phyloP scores from a whole-genome alignment of 2,329 filamentous ascomycete genomes.

The Cytospora piceicola region DNA sequence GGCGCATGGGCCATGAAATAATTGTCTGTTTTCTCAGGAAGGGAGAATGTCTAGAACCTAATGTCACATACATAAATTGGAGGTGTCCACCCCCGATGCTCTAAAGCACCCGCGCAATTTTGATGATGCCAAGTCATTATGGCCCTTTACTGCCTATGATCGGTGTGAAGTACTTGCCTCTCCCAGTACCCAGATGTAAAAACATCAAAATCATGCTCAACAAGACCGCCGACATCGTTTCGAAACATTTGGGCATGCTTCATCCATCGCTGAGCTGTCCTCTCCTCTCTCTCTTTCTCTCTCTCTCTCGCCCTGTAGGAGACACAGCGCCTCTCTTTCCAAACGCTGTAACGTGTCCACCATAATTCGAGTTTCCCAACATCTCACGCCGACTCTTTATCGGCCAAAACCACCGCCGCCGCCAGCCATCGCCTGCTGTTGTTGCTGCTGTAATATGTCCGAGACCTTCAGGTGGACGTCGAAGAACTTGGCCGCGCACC shows the following conservation, averaged over 20 bases:
- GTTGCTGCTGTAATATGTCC: slow-evolving; percentile 93
- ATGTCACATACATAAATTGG: slow-evolving; percentile 23
- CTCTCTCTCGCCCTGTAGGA: background rate
- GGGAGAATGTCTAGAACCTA: slow-evolving; percentile 29
- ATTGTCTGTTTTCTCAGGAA: slow-evolving; percentile 16
- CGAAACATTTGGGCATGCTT: background rate
- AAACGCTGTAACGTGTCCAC: too few relatives aligned
- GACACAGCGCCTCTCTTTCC: background rate
- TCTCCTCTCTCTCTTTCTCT: background rate
- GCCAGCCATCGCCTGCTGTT: slow-evolving; percentile 65
- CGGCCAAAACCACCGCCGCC: slow-evolving; percentile 45
- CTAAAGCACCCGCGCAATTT: slow-evolving; percentile 8
- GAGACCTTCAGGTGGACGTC: slow-evolving; percentile 97
- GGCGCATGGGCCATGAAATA: background rate
- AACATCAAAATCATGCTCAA: background rate
- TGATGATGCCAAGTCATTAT: background rate
- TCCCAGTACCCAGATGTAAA: background rate
- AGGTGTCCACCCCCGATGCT: background rate
- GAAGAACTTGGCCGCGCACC: slow-evolving; percentile 97
- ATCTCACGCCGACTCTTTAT: slow-evolving; percentile 13
- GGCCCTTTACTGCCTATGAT: background rate
- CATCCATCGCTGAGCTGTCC: background rate
- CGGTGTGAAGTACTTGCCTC: background rate
- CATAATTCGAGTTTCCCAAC: background rate
- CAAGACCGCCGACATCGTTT: background rate